Percentiles rank a stretch among this genome's conserved stretches.
These are phyloP conservation scores for Atkinsonella hypoxylon DNA, from an alignment of 2,329 filamentous ascomycete species.

Conservation along the genomic window DNA sequence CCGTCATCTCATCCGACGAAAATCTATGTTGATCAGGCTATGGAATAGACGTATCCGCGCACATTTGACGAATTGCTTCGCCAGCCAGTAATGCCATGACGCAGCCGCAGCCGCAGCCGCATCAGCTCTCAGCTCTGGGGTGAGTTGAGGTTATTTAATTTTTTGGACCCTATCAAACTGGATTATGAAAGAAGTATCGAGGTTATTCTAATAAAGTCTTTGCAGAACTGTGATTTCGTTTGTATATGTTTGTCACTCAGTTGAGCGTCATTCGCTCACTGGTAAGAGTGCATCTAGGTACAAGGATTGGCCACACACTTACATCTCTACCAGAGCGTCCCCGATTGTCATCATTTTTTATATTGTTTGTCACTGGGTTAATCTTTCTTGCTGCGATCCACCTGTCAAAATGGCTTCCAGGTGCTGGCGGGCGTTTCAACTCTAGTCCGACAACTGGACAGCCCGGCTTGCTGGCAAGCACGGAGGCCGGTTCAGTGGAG, in stretches of 20 bases:
- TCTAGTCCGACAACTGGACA: conserved; percentile 7
- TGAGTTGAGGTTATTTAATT: background rate
- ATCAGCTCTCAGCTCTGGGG: conserved; percentile 9
- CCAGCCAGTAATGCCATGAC: conserved; percentile 6
- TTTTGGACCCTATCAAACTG: too few species aligned
- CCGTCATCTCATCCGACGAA: background rate
- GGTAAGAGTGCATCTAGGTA: conserved; percentile 20
- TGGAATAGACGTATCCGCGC: background rate
- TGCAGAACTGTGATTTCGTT: conserved; percentile 35
- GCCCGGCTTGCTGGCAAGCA: conserved; percentile 12
- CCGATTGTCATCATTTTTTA: conserved; percentile 33
- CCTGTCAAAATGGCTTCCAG: conserved; percentile 33
- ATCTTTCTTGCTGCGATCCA: conserved; percentile 29
- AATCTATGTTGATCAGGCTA: background rate
- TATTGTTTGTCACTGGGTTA: conserved; percentile 33
- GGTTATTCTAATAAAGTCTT: background rate
- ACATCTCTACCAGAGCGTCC: conserved; percentile 30
- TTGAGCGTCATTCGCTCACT: conserved; percentile 36
- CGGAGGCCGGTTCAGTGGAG: conserved; percentile 13
- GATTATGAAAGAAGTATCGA: background rate
- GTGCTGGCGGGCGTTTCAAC: conserved; percentile 35
- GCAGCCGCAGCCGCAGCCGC: conserved; percentile 5
- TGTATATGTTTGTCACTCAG: conserved; percentile 32
- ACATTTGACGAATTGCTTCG: background rate
- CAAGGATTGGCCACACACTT: background rate